Conservation (phyloP, 2,329 filamentous ascomycete species). For the Dactylella cylindrospora region DNA sequence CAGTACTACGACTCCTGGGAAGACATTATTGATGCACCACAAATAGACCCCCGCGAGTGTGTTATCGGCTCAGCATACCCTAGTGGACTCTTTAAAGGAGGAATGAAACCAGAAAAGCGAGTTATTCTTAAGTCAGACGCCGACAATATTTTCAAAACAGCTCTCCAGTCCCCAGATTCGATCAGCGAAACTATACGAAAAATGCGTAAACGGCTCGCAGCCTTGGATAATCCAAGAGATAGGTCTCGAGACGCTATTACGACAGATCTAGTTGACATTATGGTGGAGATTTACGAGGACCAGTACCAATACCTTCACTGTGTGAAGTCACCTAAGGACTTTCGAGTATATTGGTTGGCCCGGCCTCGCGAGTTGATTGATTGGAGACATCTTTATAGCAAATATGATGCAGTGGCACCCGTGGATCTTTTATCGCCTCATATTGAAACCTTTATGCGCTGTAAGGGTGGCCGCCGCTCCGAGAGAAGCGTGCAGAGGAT, state of each 20-base stretch:
- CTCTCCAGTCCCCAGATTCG: slow-evolving; percentile 7
- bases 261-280: slow-evolving; percentile 5
- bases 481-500: no score
- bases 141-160: not conserved
- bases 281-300: slow-evolving; percentile 32
- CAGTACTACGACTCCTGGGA: slow-evolving; percentile 32
- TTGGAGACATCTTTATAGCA: no score
- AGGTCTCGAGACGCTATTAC: not conserved
- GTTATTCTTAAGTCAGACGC: slow-evolving; percentile 11
- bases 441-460: no score
- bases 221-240: not conserved
- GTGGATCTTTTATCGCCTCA: no score
- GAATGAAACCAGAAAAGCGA: not conserved
- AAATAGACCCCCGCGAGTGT: slow-evolving; percentile 2
- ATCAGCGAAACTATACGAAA: not conserved
- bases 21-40: slow-evolving; percentile 14
- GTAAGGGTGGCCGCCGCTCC: no score
- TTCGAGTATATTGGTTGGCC: slow-evolving; percentile 11
- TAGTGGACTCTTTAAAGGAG: not conserved
- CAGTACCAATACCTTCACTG: slow-evolving; percentile 1
- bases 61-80: slow-evolving; percentile 1
- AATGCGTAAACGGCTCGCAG: not conserved
- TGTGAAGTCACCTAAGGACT: not conserved
- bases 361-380: no score
- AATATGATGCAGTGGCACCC: no score